Evolutionary conservation across 2,329 filamentous ascomycete species (phyloP).

Genomic region (Epichloe sp.): DNA sequence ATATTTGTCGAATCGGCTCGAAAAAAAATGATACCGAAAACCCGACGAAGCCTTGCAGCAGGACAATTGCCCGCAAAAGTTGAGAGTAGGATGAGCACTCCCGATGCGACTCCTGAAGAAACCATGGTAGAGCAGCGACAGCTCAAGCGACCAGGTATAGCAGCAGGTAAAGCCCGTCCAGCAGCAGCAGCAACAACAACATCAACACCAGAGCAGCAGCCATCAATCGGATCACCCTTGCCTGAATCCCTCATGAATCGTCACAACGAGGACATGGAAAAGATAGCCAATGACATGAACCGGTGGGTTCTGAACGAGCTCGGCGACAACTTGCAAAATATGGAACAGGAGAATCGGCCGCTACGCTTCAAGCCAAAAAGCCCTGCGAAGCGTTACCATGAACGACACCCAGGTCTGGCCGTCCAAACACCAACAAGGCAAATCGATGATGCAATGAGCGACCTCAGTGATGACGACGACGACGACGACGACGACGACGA

Average conservation of each 20-base stretch:
- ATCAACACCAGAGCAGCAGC: constrained; percentile 5
- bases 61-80: constrained; percentile 2
- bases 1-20: constrained; percentile 43
- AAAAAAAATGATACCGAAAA: constrained; percentile 16
- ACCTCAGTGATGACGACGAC: constrained; percentile 32
- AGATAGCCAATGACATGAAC: constrained; percentile 42
- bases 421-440: neutral
- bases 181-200: constrained; percentile 3
- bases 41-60: constrained; percentile 10
- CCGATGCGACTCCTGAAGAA: constrained; percentile 1
- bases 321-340: constrained; percentile 34
- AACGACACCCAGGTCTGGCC: constrained; percentile 36
- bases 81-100: neutral
- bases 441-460: constrained; percentile 22
- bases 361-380: constrained; percentile 43
- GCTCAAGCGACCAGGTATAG: constrained; percentile 21
- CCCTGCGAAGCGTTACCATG: constrained; percentile 39
- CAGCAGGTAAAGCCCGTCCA: constrained; percentile 11
- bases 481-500: constrained; percentile 26
- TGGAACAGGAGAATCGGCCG: constrained; percentile 27
- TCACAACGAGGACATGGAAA: constrained; percentile 32
- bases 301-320: constrained; percentile 47
- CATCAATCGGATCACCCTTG: constrained; percentile 15
- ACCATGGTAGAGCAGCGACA: constrained; percentile 11
- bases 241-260: constrained; percentile 20